Percentiles rank a stretch among this genome's conserved stretches.
Conservation (phyloP, 2,329 filamentous ascomycete genomes). For the Pseudocercospora fijiensis region DNA sequence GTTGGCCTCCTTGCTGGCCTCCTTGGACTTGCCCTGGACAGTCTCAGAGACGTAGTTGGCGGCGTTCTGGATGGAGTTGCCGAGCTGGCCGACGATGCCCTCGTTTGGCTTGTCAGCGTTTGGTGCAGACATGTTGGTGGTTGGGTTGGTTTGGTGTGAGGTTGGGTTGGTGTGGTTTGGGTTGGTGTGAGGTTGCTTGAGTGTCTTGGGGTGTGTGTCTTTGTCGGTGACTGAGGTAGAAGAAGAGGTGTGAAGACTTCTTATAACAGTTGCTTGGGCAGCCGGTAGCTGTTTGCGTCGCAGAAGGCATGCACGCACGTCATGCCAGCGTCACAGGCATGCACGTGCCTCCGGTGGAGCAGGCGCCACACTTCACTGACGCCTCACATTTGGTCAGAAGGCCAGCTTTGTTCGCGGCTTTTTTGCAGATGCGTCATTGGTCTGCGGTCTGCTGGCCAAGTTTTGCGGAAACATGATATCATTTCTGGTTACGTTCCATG, state of each 20-base stretch:
- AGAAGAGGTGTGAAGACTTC: neutral
- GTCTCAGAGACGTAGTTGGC: conserved; percentile 69
- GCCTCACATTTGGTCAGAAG: neutral
- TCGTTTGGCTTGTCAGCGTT: conserved; percentile 47
- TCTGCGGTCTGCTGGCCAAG: neutral
- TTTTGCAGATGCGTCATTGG: neutral
- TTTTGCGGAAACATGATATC: neutral
- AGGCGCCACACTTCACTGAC: neutral
- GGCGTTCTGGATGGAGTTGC: conserved; percentile 51
- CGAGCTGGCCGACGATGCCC: conserved; percentile 45
- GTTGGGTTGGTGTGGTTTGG: conserved; percentile 4
- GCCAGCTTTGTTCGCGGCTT: neutral
- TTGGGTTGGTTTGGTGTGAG: conserved; percentile 7
- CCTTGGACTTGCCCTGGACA: conserved; percentile 57
- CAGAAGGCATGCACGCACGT: neutral
- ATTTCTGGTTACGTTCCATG: neutral
- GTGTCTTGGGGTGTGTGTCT: conserved; percentile 5
- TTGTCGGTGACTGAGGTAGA: neutral
- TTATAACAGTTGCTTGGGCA: neutral
- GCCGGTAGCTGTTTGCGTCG: neutral
- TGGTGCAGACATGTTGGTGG: conserved; percentile 46
- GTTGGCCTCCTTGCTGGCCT: conserved; percentile 67
- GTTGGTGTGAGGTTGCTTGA: neutral
- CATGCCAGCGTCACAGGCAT: neutral
- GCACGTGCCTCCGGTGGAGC: neutral